Evolutionary conservation across 148 eudicot genomes (phyloP).

Genomic region (Diospyros kaki): DNA sequence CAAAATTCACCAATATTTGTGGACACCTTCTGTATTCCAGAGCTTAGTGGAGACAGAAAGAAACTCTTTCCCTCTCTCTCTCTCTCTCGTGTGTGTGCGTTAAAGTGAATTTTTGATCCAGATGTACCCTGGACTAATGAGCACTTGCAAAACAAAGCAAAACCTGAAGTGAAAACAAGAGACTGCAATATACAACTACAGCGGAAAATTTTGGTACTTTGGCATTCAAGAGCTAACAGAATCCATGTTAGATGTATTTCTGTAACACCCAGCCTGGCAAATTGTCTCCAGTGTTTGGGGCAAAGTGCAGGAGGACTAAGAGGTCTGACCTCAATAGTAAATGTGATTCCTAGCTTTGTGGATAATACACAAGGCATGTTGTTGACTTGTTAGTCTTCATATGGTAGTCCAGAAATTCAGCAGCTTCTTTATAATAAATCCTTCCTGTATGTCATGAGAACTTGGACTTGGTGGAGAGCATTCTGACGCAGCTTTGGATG

Average conservation of each 20-base stretch:
- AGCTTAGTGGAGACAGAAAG: background rate
- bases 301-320: background rate
- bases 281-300: background rate
- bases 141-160: background rate
- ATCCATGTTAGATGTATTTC: background rate
- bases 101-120: background rate
- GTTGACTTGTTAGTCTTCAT: no score
- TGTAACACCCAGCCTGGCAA: background rate
- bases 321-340: conserved; percentile 5
- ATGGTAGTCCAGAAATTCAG: background rate
- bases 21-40: background rate
- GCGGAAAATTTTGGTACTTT: background rate
- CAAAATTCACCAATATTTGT: background rate
- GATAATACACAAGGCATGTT: background rate
- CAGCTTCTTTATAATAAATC: background rate
- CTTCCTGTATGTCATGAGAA: background rate
- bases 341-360: background rate
- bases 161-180: background rate
- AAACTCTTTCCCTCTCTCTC: no score
- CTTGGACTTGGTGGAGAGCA: background rate
- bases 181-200: background rate
- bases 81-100: background rate
- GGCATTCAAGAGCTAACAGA: background rate
- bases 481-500: background rate
- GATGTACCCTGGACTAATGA: background rate